Conservation (phyloP, 495 filamentous ascomycete genomes). For the Neurospora discreta region DNA sequence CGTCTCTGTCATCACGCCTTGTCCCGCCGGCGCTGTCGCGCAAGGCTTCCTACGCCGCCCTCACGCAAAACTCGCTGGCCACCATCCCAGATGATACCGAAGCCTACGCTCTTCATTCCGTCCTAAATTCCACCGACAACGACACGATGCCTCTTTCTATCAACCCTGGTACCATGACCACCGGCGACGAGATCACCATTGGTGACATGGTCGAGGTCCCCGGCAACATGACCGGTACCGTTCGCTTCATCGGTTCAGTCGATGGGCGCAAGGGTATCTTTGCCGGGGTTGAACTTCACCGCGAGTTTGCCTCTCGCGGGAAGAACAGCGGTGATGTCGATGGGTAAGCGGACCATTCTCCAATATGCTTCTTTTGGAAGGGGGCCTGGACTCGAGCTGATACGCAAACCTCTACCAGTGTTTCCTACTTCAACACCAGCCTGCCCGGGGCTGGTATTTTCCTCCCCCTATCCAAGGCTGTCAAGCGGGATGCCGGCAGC, state of each 20-base stretch:
- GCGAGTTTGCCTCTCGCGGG: slow-evolving; percentile 67
- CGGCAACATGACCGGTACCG: slow-evolving; percentile 81
- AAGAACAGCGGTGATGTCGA: slow-evolving; percentile 98
- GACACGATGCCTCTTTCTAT: slow-evolving; percentile 24
- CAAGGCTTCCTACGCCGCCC: slow-evolving; percentile 53
- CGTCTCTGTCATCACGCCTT: slow-evolving; percentile 27
- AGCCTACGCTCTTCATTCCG: slow-evolving; percentile 43
- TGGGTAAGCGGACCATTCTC: slow-evolving; percentile 47
- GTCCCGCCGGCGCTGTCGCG: slow-evolving; percentile 42
- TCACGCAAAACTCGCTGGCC: slow-evolving; percentile 49
- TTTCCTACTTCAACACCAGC: slow-evolving; percentile 74
- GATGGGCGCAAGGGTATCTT: slow-evolving; percentile 84
- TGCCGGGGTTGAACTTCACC: slow-evolving; percentile 84
- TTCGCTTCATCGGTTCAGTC: slow-evolving; percentile 82
- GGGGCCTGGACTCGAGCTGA: neutral
- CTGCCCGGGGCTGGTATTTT: slow-evolving; percentile 83
- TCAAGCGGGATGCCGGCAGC: slow-evolving; percentile 49
- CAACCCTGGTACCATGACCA: slow-evolving; percentile 20
- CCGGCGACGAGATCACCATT: slow-evolving; percentile 45
- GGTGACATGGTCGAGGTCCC: slow-evolving; percentile 92
- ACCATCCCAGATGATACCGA: slow-evolving; percentile 49
- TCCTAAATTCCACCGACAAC: slow-evolving; percentile 32
- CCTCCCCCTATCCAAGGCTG: slow-evolving; percentile 75
- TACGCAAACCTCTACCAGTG: slow-evolving; percentile 28
- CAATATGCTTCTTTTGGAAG: neutral